A percentile compares a stretch with the other conserved stretches of the same genome.
Conservation (phyloP, 148 eudicot genomes). For the Nyssa sinensis region DNA sequence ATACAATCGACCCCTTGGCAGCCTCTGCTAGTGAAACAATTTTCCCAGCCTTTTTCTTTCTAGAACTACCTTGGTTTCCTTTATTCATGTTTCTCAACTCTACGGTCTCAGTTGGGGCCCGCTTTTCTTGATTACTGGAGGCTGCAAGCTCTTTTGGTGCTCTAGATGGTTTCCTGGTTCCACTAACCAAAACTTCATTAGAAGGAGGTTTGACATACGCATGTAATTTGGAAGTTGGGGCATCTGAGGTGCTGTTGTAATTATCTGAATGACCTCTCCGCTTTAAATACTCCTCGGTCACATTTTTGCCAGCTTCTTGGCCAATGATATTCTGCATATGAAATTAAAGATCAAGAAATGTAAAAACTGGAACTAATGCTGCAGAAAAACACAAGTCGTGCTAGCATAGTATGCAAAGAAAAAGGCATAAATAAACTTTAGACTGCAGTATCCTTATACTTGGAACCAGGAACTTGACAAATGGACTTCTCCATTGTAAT, state of each 20-base stretch:
- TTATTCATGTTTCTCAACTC: slow-evolving; percentile 29
- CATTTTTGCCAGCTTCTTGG: slow-evolving; percentile 73
- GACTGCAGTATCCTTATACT: background rate
- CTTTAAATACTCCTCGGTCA: slow-evolving; percentile 76
- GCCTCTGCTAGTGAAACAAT: slow-evolving; percentile 91
- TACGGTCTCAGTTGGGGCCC: slow-evolving; percentile 22
- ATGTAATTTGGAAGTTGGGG: slow-evolving; percentile 59
- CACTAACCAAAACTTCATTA: slow-evolving; percentile 41
- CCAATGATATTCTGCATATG: slow-evolving; percentile 82
- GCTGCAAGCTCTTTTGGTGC: slow-evolving; percentile 56
- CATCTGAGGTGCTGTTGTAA: slow-evolving; percentile 26
- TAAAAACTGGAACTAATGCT: background rate
- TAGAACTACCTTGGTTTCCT: slow-evolving; percentile 51
- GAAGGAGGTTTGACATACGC: slow-evolving; percentile 90
- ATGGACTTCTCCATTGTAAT: too few species aligned
- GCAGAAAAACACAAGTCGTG: background rate
- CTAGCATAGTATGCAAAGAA: background rate
- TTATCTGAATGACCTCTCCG: slow-evolving; percentile 64
- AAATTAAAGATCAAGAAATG: background rate
- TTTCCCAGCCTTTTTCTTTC: slow-evolving; percentile 86
- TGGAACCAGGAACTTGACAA: background rate
- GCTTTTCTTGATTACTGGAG: slow-evolving; percentile 45
- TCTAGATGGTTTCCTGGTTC: slow-evolving; percentile 54
- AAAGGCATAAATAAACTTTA: background rate
- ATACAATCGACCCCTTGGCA: slow-evolving; percentile 88